Evolutionary conservation across 2,329 filamentous ascomycete genomes (phyloP).

Genomic region (Apiospora phragmitis): DNA sequence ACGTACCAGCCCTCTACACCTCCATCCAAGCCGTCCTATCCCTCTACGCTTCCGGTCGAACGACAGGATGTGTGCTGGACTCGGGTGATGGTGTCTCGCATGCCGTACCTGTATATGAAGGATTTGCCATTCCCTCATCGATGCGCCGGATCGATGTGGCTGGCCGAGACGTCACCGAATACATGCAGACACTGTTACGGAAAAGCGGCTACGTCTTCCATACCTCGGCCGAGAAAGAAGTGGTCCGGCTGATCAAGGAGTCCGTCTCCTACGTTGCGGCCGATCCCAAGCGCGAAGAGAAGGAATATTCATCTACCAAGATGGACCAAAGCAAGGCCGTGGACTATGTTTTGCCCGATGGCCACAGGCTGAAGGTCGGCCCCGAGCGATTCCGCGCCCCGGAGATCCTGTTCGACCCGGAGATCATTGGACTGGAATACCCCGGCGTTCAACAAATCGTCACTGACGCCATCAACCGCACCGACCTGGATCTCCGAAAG

Average conservation of each 20-base stretch:
- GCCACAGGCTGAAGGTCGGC: slow-evolving; percentile 87
- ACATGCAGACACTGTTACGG: slow-evolving; percentile 85
- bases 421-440: slow-evolving; percentile 95
- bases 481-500: slow-evolving; percentile 94
- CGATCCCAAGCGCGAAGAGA: slow-evolving; percentile 92
- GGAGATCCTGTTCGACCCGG: slow-evolving; percentile 96
- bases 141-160: slow-evolving; percentile 96
- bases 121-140: slow-evolving; percentile 93
- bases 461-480: slow-evolving; percentile 91
- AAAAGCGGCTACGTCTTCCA: slow-evolving; percentile 95
- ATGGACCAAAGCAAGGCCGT: slow-evolving; percentile 74
- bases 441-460: slow-evolving; percentile 97
- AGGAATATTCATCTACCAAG: slow-evolving; percentile 86
- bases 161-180: slow-evolving; percentile 92
- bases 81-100: slow-evolving; percentile 96
- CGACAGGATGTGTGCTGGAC: slow-evolving; percentile 93
- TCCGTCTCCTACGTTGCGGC: slow-evolving; percentile 87
- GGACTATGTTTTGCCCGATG: slow-evolving; percentile 90
- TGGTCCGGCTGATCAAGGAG: slow-evolving; percentile 97
- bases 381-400: slow-evolving; percentile 93
- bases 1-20: slow-evolving; percentile 93
- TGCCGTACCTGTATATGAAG: slow-evolving; percentile 95
- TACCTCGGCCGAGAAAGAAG: slow-evolving; percentile 97
- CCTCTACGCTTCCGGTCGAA: slow-evolving; percentile 91
- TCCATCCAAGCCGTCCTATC: slow-evolving; percentile 97